Evolutionary conservation across 2,329 filamentous ascomycete species (phyloP).

Genomic region (Penicillium hordei): DNA sequence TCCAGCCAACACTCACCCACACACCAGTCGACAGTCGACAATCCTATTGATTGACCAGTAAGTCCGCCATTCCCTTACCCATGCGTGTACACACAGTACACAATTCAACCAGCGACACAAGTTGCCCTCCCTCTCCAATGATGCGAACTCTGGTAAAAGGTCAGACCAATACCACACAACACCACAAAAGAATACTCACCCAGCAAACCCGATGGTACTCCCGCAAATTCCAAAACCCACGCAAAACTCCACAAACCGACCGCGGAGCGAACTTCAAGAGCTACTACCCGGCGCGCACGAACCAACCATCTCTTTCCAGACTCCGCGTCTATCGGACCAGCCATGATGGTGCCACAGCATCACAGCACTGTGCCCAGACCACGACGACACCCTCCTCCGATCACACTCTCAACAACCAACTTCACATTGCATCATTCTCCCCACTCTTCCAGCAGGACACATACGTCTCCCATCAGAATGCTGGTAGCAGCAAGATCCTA

Average conservation of each 20-base stretch:
- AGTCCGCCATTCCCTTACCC: background rate
- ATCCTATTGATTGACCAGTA: background rate
- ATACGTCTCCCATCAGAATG: background rate
- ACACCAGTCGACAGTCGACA: background rate
- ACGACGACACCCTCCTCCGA: background rate
- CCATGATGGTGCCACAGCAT: background rate
- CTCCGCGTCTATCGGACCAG: background rate
- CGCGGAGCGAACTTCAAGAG: background rate
- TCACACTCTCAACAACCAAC: background rate
- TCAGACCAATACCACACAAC: slow-evolving; percentile 37
- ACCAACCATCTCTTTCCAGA: background rate
- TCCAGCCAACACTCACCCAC: background rate
- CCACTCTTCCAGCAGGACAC: slow-evolving; percentile 13
- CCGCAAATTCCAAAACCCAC: background rate
- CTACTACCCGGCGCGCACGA: background rate
- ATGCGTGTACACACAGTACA: background rate
- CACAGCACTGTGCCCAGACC: slow-evolving; percentile 1
- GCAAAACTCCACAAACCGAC: slow-evolving; percentile 1
- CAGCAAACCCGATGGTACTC: slow-evolving; percentile 27
- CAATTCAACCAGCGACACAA: background rate
- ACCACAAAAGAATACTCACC: slow-evolving; percentile 7
- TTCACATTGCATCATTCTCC: background rate
- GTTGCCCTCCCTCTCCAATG: slow-evolving; percentile 36
- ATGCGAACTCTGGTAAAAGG: slow-evolving; percentile 50
- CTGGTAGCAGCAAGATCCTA: slow-evolving; percentile 8